A percentile compares a stretch with the other conserved stretches of the same genome.
Conservation (phyloP, 106 monocot genomes). For the Ottelia alismoides region DNA sequence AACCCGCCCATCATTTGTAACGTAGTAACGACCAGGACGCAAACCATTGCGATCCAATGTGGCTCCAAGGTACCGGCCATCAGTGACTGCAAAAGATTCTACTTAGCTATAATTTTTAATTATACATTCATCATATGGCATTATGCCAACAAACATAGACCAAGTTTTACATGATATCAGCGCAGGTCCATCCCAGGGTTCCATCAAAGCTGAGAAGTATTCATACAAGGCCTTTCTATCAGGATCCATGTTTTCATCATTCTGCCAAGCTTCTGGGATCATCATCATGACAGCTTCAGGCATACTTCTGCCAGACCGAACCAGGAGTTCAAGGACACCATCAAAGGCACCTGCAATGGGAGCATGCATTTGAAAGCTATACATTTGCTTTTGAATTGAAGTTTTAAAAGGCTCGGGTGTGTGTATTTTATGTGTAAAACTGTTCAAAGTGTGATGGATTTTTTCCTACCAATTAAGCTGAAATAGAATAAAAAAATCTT, state of each 20-base stretch:
- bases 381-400: too few species aligned
- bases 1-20: slow-evolving; percentile 77
- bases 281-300: slow-evolving; percentile 99
- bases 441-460: too few species aligned
- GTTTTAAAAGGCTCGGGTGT: too few species aligned
- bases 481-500: too few species aligned
- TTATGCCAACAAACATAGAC: too few species aligned
- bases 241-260: slow-evolving; percentile 90
- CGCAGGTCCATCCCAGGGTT: slow-evolving; percentile 99
- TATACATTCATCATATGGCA: too few species aligned
- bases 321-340: slow-evolving; percentile 88
- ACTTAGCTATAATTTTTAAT: too few species aligned
- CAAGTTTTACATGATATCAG: slow-evolving; percentile 91
- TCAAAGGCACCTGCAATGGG: slow-evolving; percentile 75
- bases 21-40: slow-evolving; percentile 92
- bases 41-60: slow-evolving; percentile 96
- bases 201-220: slow-evolving; percentile 94
- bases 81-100: slow-evolving; percentile 54
- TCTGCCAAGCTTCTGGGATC: slow-evolving; percentile 99
- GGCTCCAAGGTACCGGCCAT: slow-evolving; percentile 97
- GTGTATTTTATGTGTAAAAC: too few species aligned
- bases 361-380: too few species aligned
- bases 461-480: too few species aligned
- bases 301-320: slow-evolving; percentile 84
- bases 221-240: slow-evolving; percentile 90